phyloP scores from a whole-genome alignment of 495 filamentous ascomycete species.

The Penicillium salamii region DNA sequence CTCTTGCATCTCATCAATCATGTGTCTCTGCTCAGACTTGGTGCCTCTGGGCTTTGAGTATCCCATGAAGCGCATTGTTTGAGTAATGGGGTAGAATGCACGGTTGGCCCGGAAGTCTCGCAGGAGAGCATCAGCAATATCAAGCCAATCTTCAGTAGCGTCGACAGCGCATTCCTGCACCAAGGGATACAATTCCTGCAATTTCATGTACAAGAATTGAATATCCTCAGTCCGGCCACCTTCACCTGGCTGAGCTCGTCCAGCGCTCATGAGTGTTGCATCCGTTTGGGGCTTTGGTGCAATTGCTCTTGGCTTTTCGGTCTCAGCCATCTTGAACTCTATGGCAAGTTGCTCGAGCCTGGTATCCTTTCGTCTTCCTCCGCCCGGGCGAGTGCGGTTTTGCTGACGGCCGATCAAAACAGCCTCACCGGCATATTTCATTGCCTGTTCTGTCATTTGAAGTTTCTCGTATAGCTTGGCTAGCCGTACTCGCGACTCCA shows the following conservation, averaged over 20 bases:
- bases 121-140: constrained; percentile 68
- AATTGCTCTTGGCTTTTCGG: constrained; percentile 10
- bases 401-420: constrained; percentile 55
- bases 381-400: constrained; percentile 27
- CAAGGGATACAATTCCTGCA: constrained; percentile 49
- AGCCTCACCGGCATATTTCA: constrained; percentile 70
- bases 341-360: constrained; percentile 42
- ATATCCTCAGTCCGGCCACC: constrained; percentile 49
- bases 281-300: constrained; percentile 31
- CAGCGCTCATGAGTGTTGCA: constrained; percentile 16
- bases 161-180: constrained; percentile 51
- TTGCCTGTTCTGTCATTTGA: constrained; percentile 66
- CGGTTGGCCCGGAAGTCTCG: constrained; percentile 77
- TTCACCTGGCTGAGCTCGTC: constrained; percentile 31
- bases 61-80: constrained; percentile 65
- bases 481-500: constrained; percentile 70
- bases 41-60: constrained; percentile 52
- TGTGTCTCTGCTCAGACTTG: constrained; percentile 18
- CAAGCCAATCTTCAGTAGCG: constrained; percentile 65
- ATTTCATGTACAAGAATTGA: constrained; percentile 52
- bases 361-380: constrained; percentile 39
- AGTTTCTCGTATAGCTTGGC: constrained; percentile 76
- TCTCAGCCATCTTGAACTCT: constrained; percentile 34
- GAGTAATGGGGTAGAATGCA: constrained; percentile 73
- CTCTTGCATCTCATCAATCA: constrained; percentile 61